Base-by-base conservation (phyloP, 345 rosid genomes). In the Citrus cavaleriei region DNA sequence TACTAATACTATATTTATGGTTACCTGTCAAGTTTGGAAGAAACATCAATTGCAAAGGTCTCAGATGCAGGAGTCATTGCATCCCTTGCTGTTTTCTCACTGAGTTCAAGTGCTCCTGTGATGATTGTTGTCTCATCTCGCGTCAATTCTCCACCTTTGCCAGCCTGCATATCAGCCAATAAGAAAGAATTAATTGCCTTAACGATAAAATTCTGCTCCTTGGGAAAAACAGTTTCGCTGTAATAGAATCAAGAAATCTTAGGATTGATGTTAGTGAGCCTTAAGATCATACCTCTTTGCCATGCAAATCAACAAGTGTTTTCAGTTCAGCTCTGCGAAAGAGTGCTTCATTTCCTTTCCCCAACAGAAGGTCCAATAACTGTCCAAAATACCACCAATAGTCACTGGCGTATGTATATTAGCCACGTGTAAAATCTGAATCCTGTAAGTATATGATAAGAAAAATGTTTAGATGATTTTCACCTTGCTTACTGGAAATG, bases 401-500 rank as follows among this genome's bases (percentile, higher is more conserved):
- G n/a, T 54, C 38, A 35, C 16, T 13, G 22, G 24, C 19, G 4
- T 46, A 13, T 13, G 51, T 46, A 13, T 46, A 13, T 13, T 12
- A 13, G 51, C 51, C 18, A 13, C 51, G 1, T 46, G 51, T 34
- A 16, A 57, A 62, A 49, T 54, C 25, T n/a, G 18, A 30, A 16
- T 68, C 62, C 2, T 8, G 3, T 25, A 4, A n/a, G 7, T 10
- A 25, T 42, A 64, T 19, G 6, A 38, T 2, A 40, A 28, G 57
- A 71, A 66, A 22, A 57, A 65, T 19, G 72, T 57, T 55, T 57
- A 27, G 49, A 67, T 72, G 12, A 1, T 27, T 35, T 51, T 59
- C 37, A 90, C 95, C 95, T 91, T 90, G 93, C 95, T 90, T 75
- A 91, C 85, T 25, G 95, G 95, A 81, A 85, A 91, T 63, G 95